These are phyloP conservation scores for Stenogyne calaminthoides DNA, from an alignment of 305 asterid species.

Conservation along the genomic window DNA sequence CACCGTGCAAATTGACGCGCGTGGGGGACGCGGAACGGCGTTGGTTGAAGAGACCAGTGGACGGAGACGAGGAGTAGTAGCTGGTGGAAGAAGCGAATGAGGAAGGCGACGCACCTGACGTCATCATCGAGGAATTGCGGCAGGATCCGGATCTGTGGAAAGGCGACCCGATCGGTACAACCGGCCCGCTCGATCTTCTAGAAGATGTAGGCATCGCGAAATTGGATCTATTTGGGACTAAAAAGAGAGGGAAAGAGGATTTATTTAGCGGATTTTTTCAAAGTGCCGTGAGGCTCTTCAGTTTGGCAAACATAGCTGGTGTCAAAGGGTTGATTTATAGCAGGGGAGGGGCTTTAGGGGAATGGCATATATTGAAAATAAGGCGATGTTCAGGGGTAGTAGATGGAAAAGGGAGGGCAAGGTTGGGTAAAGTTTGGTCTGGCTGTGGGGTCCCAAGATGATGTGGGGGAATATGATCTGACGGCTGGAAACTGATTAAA, in stretches of 20 bases:
- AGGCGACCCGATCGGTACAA: slow-evolving; percentile 37
- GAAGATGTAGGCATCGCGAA: slow-evolving; percentile 56
- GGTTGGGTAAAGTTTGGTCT: slow-evolving; percentile 26
- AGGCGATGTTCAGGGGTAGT: slow-evolving; percentile 19
- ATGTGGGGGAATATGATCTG: slow-evolving; percentile 34
- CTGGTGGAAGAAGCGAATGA: slow-evolving; percentile 50
- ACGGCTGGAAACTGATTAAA: slow-evolving; percentile 36
- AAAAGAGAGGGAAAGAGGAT: neutral
- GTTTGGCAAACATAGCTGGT: slow-evolving; percentile 77
- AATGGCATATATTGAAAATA: slow-evolving; percentile 29
- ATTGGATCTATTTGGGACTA: neutral
- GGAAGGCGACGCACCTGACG: slow-evolving; percentile 35
- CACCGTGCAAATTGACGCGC: slow-evolving; percentile 72
- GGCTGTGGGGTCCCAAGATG: slow-evolving; percentile 31
- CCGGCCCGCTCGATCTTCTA: slow-evolving; percentile 56
- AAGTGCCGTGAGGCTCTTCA: slow-evolving; percentile 68
- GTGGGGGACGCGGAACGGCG: slow-evolving; percentile 75
- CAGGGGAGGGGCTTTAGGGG: neutral
- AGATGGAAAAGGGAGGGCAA: slow-evolving; percentile 22
- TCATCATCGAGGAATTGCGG: slow-evolving; percentile 29
- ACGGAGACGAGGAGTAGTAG: slow-evolving; percentile 48
- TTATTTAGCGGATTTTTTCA: slow-evolving; percentile 23
- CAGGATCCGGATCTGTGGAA: slow-evolving; percentile 52
- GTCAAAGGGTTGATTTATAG: slow-evolving; percentile 63
- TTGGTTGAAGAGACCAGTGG: slow-evolving; percentile 44